phyloP scores from a whole-genome alignment of 345 rosid genomes.

The Firmiana major region DNA sequence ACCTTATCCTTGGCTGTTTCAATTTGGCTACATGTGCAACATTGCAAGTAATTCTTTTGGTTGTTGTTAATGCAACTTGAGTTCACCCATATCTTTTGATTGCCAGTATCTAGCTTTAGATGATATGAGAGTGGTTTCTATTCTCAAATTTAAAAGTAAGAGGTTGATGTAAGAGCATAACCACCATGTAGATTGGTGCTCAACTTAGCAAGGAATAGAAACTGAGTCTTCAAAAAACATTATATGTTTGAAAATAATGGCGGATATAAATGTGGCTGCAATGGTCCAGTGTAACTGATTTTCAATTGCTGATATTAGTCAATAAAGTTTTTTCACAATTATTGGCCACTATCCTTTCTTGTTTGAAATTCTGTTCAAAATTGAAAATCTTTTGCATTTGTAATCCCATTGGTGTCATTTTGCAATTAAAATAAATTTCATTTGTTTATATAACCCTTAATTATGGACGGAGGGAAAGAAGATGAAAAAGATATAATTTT shows the following conservation, averaged over 20 bases:
- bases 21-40: not conserved
- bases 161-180: not conserved
- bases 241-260: not conserved
- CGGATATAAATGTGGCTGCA: not conserved
- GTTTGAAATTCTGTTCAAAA: not conserved
- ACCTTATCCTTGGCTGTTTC: not conserved
- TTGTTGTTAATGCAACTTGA: not conserved
- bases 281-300: not conserved
- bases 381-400: not conserved
- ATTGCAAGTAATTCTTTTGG: not conserved
- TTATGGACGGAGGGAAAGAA: not conserved
- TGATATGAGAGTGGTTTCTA: not conserved
- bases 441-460: not conserved
- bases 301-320: not conserved
- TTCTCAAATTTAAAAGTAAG: not conserved
- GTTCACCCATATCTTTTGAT: not conserved
- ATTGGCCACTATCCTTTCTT: not conserved
- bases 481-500: not conserved
- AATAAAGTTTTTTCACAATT: not conserved
- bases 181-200: not conserved
- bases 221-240: not conserved
- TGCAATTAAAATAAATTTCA: not conserved
- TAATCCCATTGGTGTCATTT: not conserved
- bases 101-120: not conserved
- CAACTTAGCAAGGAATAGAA: not conserved